Evolutionary conservation across 1,284 basidiomycete species (phyloP).

Genomic region (Tremellales sp.): DNA sequence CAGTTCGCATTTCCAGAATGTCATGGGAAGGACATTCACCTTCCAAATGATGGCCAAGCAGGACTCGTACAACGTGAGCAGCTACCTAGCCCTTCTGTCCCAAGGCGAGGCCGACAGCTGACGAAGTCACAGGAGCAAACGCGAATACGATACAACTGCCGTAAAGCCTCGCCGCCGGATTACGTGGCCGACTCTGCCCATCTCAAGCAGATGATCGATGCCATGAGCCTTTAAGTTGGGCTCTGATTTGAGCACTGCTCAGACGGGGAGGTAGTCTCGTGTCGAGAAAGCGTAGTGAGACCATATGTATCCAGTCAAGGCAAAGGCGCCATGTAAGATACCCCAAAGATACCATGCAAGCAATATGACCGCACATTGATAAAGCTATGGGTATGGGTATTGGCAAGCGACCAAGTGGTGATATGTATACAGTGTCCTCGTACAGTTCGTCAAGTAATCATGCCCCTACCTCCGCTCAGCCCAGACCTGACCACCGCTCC

Average conservation of each 20-base stretch:
- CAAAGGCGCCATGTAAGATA: too few relatives aligned
- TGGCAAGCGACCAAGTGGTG: too few relatives aligned
- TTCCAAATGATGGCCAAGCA: conserved; percentile 85
- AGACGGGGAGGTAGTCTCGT: too few relatives aligned
- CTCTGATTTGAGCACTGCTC: too few relatives aligned
- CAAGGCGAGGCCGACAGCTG: neutral
- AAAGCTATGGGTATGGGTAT: too few relatives aligned
- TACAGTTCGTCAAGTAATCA: too few relatives aligned
- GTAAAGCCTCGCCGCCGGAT: conserved; percentile 63
- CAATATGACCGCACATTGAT: too few relatives aligned
- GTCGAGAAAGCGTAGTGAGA: too few relatives aligned
- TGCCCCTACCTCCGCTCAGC: too few relatives aligned
- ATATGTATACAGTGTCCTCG: too few relatives aligned
- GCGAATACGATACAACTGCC: conserved; percentile 76
- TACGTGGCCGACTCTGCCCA: conserved; percentile 65
- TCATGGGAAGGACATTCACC: conserved; percentile 68
- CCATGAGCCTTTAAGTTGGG: conserved; percentile 22
- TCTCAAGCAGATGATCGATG: conserved; percentile 55
- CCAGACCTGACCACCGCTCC: conserved; percentile 39
- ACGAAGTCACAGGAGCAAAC: conserved; percentile 59
- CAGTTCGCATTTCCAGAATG: conserved; percentile 61
- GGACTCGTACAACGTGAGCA: conserved; percentile 75
- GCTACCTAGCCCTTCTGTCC: conserved; percentile 1
- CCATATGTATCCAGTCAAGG: too few relatives aligned
- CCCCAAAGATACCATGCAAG: too few relatives aligned